These are phyloP conservation scores for Auriscalpium orientale DNA, from an alignment of 768 basidiomycete genomes.

Conservation along the genomic window DNA sequence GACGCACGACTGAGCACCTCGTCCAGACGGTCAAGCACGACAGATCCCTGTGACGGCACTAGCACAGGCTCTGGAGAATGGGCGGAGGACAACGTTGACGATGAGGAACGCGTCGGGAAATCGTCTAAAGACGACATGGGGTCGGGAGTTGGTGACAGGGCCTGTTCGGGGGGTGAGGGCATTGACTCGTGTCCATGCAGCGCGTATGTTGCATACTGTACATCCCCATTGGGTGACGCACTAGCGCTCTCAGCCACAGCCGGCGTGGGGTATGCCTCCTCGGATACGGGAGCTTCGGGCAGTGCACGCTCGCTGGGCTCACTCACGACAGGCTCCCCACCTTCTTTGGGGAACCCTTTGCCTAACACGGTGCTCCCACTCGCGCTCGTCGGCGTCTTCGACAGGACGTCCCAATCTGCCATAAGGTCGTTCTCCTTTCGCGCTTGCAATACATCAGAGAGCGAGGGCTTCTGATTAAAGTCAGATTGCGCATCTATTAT, in stretches of 20 bases:
- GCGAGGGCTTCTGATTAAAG: constrained; percentile 53
- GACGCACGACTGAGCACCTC: constrained; percentile 59
- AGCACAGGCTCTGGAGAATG: constrained; percentile 40
- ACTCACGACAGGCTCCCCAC: constrained; percentile 12
- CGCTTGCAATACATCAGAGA: constrained; percentile 54
- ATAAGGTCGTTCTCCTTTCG: constrained; percentile 50
- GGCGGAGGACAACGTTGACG: constrained; percentile 65
- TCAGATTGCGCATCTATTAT: constrained; percentile 27
- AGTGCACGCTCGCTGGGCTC: neutral
- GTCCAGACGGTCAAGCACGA: constrained; percentile 63
- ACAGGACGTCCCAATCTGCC: constrained; percentile 62
- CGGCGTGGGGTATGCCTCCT: constrained; percentile 6
- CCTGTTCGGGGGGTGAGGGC: constrained; percentile 41
- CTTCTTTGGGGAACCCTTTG: constrained; percentile 20
- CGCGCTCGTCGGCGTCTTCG: constrained; percentile 41
- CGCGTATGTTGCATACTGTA: constrained; percentile 28
- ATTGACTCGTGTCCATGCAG: constrained; percentile 5
- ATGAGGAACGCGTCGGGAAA: constrained; percentile 61
- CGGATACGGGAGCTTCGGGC: constrained; percentile 3
- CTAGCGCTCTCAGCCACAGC: neutral
- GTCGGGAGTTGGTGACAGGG: constrained; percentile 64
- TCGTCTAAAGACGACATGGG: constrained; percentile 72
- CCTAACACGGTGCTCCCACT: constrained; percentile 28
- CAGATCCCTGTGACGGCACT: constrained; percentile 36
- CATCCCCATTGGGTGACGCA: constrained; percentile 10